These are phyloP conservation scores for Tricladium varicosporioides DNA, from an alignment of 2,329 filamentous ascomycete species.

Conservation along the genomic window DNA sequence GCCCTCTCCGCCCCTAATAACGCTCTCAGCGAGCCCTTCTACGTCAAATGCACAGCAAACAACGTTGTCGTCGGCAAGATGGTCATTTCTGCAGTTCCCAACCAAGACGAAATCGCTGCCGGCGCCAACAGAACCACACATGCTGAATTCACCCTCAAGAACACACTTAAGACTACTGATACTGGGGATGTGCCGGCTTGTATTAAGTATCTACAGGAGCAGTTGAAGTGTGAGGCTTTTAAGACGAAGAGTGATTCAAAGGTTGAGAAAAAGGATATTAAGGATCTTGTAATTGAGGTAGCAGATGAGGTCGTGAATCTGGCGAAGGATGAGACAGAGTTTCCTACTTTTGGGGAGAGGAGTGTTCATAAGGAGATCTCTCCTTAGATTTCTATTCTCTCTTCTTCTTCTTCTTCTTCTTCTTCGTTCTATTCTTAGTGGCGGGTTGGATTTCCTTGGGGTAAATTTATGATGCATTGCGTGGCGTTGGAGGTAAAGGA, in stretches of 20 bases:
- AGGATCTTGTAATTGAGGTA: slow-evolving; percentile 3
- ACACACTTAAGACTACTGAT: not conserved
- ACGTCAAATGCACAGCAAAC: not conserved
- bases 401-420: no score
- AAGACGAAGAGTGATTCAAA: not conserved
- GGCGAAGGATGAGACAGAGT: slow-evolving; percentile 1
- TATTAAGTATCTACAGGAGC: not conserved
- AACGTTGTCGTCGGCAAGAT: not conserved
- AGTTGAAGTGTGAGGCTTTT: not conserved
- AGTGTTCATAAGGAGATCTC: slow-evolving; percentile 2
- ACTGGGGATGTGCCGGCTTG: not conserved
- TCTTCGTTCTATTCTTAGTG: no score
- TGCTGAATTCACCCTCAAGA: not conserved
- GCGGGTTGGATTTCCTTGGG: no score
- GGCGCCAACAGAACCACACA: not conserved
- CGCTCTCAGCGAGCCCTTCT: not conserved
- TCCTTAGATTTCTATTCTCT: not conserved
- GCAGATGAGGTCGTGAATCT: slow-evolving; percentile 3
- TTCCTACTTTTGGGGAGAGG: slow-evolving; percentile 9
- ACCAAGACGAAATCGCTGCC: not conserved
- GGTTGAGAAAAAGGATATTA: not conserved
- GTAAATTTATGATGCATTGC: no score
- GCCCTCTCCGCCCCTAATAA: not conserved
- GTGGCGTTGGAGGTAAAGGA: no score
- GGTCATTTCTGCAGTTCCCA: not conserved